Evolutionary conservation across 129 eudicot species (phyloP).

Genomic region (Lonicera japonica): DNA sequence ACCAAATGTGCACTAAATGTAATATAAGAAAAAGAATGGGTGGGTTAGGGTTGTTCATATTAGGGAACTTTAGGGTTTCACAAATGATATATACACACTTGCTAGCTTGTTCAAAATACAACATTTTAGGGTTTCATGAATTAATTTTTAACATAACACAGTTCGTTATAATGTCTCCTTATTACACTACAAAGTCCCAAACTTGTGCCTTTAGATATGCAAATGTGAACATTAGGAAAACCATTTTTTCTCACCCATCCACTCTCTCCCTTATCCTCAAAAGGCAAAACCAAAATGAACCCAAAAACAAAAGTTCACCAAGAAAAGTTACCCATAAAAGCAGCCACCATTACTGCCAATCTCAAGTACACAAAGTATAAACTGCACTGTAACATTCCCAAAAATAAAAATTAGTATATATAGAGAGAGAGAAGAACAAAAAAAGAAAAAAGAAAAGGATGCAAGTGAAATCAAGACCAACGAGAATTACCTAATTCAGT

Average conservation of each 20-base stretch:
- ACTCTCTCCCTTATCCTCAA: neutral
- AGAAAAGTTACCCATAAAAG: constrained; percentile 69
- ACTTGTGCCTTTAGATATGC: neutral
- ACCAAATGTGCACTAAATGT: too few species aligned
- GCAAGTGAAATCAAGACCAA: too few species aligned
- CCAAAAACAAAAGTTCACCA: neutral
- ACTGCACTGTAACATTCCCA: constrained; percentile 58
- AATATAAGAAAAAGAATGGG: neutral
- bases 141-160: neutral
- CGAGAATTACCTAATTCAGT: too few species aligned
- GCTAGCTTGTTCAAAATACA: neutral
- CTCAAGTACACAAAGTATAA: constrained; percentile 86
- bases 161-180: neutral
- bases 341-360: constrained; percentile 69
- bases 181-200: neutral
- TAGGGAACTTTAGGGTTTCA: neutral
- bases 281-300: neutral
- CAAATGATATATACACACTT: neutral
- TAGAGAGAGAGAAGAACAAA: neutral
- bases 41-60: neutral
- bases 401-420: constrained; percentile 5
- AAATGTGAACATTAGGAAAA: neutral
- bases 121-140: constrained; percentile 16
- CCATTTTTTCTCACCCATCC: neutral
- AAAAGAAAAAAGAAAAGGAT: neutral